Conservation (phyloP, 805 yeast species). For the Priceomyces carsonii region DNA sequence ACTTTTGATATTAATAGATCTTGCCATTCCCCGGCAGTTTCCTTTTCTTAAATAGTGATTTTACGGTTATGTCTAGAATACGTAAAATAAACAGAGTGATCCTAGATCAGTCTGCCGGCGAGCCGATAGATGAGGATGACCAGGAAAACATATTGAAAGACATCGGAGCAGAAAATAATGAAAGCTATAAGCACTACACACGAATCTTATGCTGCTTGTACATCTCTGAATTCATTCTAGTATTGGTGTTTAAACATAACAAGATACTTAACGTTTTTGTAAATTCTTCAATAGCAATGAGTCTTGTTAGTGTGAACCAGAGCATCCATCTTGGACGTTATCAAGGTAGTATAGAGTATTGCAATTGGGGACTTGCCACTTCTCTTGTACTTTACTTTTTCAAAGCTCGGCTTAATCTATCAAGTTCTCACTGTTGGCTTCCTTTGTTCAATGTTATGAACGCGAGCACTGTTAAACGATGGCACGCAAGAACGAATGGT, state of each 20-base stretch:
- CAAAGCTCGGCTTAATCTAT: background rate
- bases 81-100: slow-evolving; percentile 15
- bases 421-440: slow-evolving; percentile 6
- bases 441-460: slow-evolving; percentile 13
- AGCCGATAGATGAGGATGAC: slow-evolving; percentile 10
- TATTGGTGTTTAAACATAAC: background rate
- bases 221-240: slow-evolving; percentile 3
- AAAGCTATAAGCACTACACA: slow-evolving; percentile 2
- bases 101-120: slow-evolving; percentile 10
- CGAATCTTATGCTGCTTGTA: slow-evolving; percentile 2
- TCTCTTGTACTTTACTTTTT: background rate
- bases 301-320: slow-evolving; percentile 5
- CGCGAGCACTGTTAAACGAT: slow-evolving; percentile 7
- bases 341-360: background rate
- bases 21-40: no score
- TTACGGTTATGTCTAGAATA: slow-evolving; percentile 10
- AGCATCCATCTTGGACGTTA: background rate
- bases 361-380: slow-evolving; percentile 5
- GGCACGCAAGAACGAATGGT: slow-evolving; percentile 9
- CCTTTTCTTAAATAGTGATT: no score
- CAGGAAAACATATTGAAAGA: slow-evolving; percentile 9
- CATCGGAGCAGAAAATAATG: slow-evolving; percentile 7
- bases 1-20: no score
- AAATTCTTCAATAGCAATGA: slow-evolving; percentile 5
- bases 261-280: slow-evolving; percentile 1